Conservation (phyloP, 2,329 filamentous ascomycete species). For the Sclerotinia trifoliorum region DNA sequence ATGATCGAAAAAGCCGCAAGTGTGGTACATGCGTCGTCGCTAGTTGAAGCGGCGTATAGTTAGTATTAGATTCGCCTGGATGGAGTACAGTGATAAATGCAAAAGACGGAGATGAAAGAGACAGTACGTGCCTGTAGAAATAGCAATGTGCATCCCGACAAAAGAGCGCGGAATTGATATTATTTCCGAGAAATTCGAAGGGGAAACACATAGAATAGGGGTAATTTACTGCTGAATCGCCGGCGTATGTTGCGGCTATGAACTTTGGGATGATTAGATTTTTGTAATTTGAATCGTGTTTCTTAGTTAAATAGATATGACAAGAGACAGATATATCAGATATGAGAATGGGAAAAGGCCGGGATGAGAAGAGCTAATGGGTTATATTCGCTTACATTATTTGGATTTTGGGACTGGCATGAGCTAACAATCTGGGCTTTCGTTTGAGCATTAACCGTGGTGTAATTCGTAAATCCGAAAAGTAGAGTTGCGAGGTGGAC, state of each 20-base stretch:
- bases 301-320: not conserved
- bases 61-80: not conserved
- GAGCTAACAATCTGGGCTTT: not conserved
- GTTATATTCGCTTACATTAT: not conserved
- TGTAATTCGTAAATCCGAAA: not conserved
- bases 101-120: rapidly evolving
- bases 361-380: not conserved
- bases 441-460: not conserved
- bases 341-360: not conserved
- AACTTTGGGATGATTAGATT: not conserved
- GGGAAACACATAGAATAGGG: not conserved
- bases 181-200: not conserved
- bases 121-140: not conserved
- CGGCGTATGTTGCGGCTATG: not conserved
- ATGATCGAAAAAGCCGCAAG: not conserved
- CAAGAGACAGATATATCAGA: not conserved
- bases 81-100: no score
- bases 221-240: not conserved
- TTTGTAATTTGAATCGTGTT: not conserved
- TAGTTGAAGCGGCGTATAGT: not conserved
- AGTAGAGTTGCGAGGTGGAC: not conserved
- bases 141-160: not conserved
- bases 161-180: not conserved
- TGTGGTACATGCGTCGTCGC: not conserved
- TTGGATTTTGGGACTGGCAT: not conserved